phyloP scores from a whole-genome alignment of 208 protist genomes.

The Trypanosoma brucei region DNA sequence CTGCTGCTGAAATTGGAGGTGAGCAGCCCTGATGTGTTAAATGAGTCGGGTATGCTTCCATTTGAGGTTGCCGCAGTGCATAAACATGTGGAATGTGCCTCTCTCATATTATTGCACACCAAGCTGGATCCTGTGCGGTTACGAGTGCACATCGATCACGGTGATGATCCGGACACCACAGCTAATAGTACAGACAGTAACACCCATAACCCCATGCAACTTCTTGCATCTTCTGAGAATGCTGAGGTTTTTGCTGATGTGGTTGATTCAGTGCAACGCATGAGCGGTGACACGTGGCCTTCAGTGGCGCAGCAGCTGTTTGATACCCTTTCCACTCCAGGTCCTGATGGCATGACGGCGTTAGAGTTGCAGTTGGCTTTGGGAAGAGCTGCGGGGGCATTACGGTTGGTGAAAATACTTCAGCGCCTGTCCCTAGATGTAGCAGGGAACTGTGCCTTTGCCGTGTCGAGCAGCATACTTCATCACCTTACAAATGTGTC shows the following conservation, averaged over 20 bases:
- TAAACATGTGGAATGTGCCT: conserved; percentile 39
- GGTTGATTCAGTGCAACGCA: conserved; percentile 33
- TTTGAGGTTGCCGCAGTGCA: conserved; percentile 62
- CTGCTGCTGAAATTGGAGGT: conserved; percentile 69
- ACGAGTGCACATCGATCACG: background rate
- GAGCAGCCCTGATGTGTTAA: conserved; percentile 36
- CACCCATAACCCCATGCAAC: background rate
- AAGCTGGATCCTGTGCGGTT: conserved; percentile 8
- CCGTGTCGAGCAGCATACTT: conserved; percentile 32
- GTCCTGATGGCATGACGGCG: conserved; percentile 47
- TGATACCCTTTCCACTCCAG: conserved; percentile 35
- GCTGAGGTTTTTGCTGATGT: conserved; percentile 41
- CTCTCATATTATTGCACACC: conserved; percentile 53
- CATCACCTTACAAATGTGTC: conserved; percentile 47
- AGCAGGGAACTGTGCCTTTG: conserved; percentile 4
- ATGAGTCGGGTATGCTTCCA: conserved; percentile 38
- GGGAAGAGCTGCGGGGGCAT: conserved; percentile 45
- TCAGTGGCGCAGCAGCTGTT: conserved; percentile 31
- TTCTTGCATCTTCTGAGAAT: conserved; percentile 22
- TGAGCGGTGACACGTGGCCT: conserved; percentile 7
- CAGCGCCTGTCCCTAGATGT: conserved; percentile 29
- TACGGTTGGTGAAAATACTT: conserved; percentile 55
- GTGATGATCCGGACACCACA: conserved; percentile 33
- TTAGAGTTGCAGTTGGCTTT: conserved; percentile 69
- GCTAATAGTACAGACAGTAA: conserved; percentile 6